Percentiles rank a stretch among this genome's conserved stretches.
Evolutionary conservation across 805 yeast genomes (phyloP).

Genomic region (Clavispora fructus): DNA sequence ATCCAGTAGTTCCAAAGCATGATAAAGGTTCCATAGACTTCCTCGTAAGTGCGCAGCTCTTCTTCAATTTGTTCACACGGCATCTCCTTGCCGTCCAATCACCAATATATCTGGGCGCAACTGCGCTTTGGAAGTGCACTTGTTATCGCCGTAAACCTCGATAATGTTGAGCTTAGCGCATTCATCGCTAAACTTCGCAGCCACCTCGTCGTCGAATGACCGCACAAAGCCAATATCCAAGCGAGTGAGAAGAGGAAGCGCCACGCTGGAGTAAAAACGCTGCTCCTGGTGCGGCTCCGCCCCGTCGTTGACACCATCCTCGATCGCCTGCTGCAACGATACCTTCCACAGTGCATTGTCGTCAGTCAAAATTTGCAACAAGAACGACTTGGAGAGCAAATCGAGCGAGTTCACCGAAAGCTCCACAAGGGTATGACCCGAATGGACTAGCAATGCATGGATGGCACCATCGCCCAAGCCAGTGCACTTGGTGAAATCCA

Average conservation of each 20-base stretch:
- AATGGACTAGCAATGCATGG: slow-evolving; percentile 55
- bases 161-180: slow-evolving; percentile 61
- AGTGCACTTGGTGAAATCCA: slow-evolving; percentile 62
- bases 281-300: background rate
- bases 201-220: slow-evolving; percentile 60
- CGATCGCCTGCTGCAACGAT: slow-evolving; percentile 12
- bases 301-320: slow-evolving; percentile 6
- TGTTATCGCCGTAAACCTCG: slow-evolving; percentile 78
- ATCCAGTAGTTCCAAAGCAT: no score
- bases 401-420: slow-evolving; percentile 72
- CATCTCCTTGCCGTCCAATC: slow-evolving; percentile 58
- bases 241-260: slow-evolving; percentile 57
- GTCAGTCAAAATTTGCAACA: slow-evolving; percentile 41
- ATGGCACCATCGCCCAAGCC: slow-evolving; percentile 61
- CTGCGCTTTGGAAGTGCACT: slow-evolving; percentile 53
- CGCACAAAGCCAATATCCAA: slow-evolving; percentile 80
- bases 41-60: no score
- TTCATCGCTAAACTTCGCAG: slow-evolving; percentile 51
- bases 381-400: slow-evolving; percentile 45
- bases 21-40: no score
- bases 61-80: slow-evolving; percentile 1
- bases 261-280: slow-evolving; percentile 14
- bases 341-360: slow-evolving; percentile 23
- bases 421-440: slow-evolving; percentile 60
- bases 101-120: slow-evolving; percentile 52